Base-by-base conservation (phyloP, 352 stramenopile species). In the Globisporangium sylvaticum region DNA sequence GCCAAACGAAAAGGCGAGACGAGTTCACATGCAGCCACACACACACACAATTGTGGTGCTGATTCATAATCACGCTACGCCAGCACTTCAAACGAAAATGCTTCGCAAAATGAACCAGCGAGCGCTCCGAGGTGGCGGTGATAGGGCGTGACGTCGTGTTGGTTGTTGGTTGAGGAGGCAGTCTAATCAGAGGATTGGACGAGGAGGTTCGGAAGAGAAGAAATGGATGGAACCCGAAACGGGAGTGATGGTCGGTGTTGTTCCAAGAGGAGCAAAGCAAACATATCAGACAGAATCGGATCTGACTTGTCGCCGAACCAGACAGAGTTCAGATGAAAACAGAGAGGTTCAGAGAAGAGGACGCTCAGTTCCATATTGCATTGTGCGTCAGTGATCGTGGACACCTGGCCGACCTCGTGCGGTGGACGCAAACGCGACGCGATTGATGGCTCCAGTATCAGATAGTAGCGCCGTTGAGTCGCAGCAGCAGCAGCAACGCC, bases 181-280 rank as follows among this genome's bases (percentile, higher is more conserved):
- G 22, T 53, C 58, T 34, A 29, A 42, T 57, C 42, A 64, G 59
- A 24, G 3, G 31, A 63, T 59, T 59, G 54, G 42, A 54, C 58
- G 58, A 50, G 39, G 39, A 48, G n/a, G 22, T 53, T 24, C n/a
- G 9, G n/a, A 37, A 37, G 31, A 12, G 31, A 37, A 12, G 31
- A 6, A 8, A 37, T 37, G 31, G 31, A 37, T 37, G 31, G 31
- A 37, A 46, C 18, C 27, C 12, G 37, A 14, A 6, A 18, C 34
- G 29, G 46, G 57, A 53, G 27, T 58, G 53, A 58, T 32, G 53
- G 27, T 44, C 53, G 8, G 18, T 58, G 14, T 4, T 37, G 1
- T 20, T 39, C 37, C 12, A 39, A 39, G 8, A 20, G 6, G 31
- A 34, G 0, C 4, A 9, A 15, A 24, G 5, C 27, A 50, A 50